Evolutionary conservation across 108 stramenopile genomes (phyloP), one percentile per base, ranked within the genome.

Genomic region (Nitzschia sp.): DNA sequence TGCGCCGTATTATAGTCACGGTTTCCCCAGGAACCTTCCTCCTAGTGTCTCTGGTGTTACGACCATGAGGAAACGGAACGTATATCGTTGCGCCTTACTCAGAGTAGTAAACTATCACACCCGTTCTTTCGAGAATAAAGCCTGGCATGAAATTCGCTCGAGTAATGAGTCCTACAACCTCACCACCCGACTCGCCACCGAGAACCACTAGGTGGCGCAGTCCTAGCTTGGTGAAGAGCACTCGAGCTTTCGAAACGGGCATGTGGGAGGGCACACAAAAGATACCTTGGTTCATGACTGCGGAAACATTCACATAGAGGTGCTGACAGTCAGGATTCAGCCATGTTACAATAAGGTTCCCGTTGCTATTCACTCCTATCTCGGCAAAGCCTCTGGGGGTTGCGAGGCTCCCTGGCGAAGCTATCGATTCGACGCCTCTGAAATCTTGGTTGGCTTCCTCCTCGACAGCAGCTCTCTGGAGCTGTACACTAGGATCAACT

Each of bases 221-320:
- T 30, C 88, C 88, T 18, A 89, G 59, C 23, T 66, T 57, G 0
- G 77, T 81, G 61, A 89, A 88, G 21, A 85, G 72, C 11, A 28
- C 33, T 54, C 78, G 71, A 24, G 84, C 84, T 24, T 77, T 74
- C 49, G 70, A 72, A 0, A 85, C 54, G 21, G 84, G 84, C 30
- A 60, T 66, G 57, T 64, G 30, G 17, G 72, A 78, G 24, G 63
- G 51, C 13, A 81, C 77, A 48, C 62, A 72, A 38, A 60, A 67
- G n/a, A 75, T 64, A 19, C 79, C 75, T 23, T 57, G 68, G 59
- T 82, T 82, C 81, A 85, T 82, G 23, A 85, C 78, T 21, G 67
- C 64, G 23, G 30, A 67, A 29, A 85, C 6, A 51, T 81, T 61
- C 32, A 85, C 66, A 46, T 28, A 63, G 6, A 72, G 54, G 26